These are phyloP conservation scores for Geosmithia morbida DNA, from an alignment of 2,329 filamentous ascomycete species.

Conservation along the genomic window DNA sequence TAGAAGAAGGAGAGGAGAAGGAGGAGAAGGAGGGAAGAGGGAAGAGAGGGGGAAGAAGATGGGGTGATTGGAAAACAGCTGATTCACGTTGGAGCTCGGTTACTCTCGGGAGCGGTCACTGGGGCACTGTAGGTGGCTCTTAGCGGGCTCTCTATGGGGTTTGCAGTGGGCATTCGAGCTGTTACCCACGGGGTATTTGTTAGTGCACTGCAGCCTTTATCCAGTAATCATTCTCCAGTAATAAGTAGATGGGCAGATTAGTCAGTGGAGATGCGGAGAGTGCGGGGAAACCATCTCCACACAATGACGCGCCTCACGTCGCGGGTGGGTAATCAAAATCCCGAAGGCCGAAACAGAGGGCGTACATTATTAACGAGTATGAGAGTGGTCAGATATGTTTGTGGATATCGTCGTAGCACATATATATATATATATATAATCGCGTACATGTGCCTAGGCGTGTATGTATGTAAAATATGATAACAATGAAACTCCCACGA, in stretches of 20 bases:
- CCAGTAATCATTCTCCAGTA: not conserved
- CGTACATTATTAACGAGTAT: not conserved
- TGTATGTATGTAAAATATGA: not conserved
- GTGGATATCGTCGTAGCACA: too few relatives aligned
- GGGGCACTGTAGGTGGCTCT: too few relatives aligned
- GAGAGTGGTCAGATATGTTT: too few relatives aligned
- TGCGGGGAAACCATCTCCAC: not conserved
- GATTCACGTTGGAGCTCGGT: not conserved
- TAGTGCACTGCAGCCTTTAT: too few relatives aligned
- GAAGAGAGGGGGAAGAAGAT: not conserved
- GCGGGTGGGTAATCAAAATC: not conserved
- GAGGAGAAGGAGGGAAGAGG: not conserved
- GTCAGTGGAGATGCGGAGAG: not conserved
- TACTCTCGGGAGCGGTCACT: not conserved
- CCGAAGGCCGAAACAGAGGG: not conserved
- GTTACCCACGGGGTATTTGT: too few relatives aligned
- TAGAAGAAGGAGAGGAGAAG: not conserved
- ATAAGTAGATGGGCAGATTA: not conserved
- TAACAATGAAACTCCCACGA: slow-evolving; percentile 27
- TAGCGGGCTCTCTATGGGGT: too few relatives aligned
- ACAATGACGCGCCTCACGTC: not conserved
- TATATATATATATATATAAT: too few relatives aligned
- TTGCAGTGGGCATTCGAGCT: too few relatives aligned
- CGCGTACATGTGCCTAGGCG: not conserved
- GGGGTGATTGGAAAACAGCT: not conserved